Evolutionary conservation across 2,329 filamentous ascomycete species (phyloP).

Genomic region (Cephalotrichum gorgonifer): DNA sequence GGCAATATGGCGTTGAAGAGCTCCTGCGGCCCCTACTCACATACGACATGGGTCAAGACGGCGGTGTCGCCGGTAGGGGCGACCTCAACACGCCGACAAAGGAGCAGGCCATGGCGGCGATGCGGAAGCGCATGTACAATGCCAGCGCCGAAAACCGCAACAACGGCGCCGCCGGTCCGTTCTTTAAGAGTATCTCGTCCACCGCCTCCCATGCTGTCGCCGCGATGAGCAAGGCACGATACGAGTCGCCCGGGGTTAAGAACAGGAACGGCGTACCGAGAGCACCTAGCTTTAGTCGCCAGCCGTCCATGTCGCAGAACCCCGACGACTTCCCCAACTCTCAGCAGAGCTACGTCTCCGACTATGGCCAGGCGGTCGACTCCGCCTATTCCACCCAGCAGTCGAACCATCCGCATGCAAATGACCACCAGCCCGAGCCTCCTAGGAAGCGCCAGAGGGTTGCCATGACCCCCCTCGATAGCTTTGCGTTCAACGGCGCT

Average conservation of each 20-base stretch:
- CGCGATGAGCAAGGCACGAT: slow-evolving; percentile 90
- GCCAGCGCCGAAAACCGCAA: slow-evolving; percentile 51
- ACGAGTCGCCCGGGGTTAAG: slow-evolving; percentile 75
- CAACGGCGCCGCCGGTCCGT: slow-evolving; percentile 67
- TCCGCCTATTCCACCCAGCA: slow-evolving; percentile 57
- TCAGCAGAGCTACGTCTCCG: slow-evolving; percentile 73
- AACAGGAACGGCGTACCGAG: slow-evolving; percentile 49
- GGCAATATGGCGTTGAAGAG: slow-evolving; percentile 68
- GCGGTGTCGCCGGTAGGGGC: slow-evolving; percentile 59
- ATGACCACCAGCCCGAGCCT: slow-evolving; percentile 42
- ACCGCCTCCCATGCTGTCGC: slow-evolving; percentile 89
- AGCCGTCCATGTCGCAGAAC: slow-evolving; percentile 57
- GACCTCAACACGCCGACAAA: slow-evolving; percentile 92
- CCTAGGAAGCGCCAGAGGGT: slow-evolving; percentile 68
- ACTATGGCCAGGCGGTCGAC: slow-evolving; percentile 65
- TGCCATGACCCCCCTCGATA: slow-evolving; percentile 43
- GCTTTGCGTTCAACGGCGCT: slow-evolving; percentile 38
- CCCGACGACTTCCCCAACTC: slow-evolving; percentile 64
- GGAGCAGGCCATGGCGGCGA: slow-evolving; percentile 95
- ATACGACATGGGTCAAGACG: slow-evolving; percentile 71
- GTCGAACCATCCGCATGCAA: slow-evolving; percentile 12
- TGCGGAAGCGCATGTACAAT: slow-evolving; percentile 86
- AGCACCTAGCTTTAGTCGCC: slow-evolving; percentile 60
- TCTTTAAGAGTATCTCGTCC: slow-evolving; percentile 93
- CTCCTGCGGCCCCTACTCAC: slow-evolving; percentile 63